A percentile compares a stretch with the other conserved stretches of the same genome.
These are phyloP conservation scores for Tylopilus vinaceipallidus DNA, from an alignment of 768 basidiomycete genomes.

Conservation along the genomic window DNA sequence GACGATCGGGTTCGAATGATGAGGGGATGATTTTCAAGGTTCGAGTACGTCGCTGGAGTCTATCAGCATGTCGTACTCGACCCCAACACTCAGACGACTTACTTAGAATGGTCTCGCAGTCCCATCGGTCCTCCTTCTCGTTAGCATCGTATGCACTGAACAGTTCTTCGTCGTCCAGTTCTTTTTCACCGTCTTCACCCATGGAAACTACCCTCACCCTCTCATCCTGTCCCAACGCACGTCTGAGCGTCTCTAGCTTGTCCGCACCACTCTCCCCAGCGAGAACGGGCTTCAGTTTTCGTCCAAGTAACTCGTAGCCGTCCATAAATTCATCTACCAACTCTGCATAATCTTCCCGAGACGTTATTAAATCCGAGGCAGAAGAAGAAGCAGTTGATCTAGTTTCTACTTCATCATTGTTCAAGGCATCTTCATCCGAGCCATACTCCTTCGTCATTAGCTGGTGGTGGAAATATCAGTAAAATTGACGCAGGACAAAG, in stretches of 20 bases:
- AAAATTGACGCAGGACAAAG: neutral
- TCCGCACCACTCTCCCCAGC: conserved; percentile 70
- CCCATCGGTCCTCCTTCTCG: conserved; percentile 81
- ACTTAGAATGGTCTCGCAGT: conserved; percentile 96
- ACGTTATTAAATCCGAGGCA: conserved; percentile 72
- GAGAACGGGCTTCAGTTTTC: conserved; percentile 77
- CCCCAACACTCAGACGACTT: conserved; percentile 30
- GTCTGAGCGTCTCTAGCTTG: conserved; percentile 78
- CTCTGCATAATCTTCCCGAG: conserved; percentile 83
- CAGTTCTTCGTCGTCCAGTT: conserved; percentile 43
- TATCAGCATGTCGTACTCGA: conserved; percentile 7
- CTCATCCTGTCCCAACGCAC: conserved; percentile 70
- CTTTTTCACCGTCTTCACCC: conserved; percentile 46
- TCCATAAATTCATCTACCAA: conserved; percentile 95
- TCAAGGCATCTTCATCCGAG: conserved; percentile 47
- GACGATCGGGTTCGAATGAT: conserved; percentile 69
- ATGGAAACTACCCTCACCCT: conserved; percentile 46
- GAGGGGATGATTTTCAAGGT: conserved; percentile 94
- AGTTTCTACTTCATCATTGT: conserved; percentile 50
- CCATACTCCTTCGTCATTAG: conserved; percentile 83
- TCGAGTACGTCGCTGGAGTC: conserved; percentile 85
- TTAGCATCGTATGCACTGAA: conserved; percentile 36
- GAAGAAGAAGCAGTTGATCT: conserved; percentile 50
- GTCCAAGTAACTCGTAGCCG: conserved; percentile 87
- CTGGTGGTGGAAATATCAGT: conserved; percentile 26